Evolutionary conservation across 1,284 basidiomycete genomes (phyloP).

Genomic region (Peniophora sp.): DNA sequence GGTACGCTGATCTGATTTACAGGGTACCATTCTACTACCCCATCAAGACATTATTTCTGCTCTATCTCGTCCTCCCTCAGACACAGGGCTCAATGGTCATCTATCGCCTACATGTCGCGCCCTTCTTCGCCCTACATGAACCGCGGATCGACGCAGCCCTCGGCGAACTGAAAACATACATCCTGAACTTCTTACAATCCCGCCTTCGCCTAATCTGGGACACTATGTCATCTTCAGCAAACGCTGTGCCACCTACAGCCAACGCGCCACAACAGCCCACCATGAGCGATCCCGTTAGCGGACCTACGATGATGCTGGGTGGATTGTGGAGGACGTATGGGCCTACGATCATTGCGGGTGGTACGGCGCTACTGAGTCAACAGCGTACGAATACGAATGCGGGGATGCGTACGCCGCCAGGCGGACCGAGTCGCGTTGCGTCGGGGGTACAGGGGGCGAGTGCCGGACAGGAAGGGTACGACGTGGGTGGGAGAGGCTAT

Average conservation of each 20-base stretch:
- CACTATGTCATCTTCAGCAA: conserved; percentile 33
- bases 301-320: conserved; percentile 53
- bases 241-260: conserved; percentile 14
- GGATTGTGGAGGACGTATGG: conserved; percentile 71
- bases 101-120: conserved; percentile 69
- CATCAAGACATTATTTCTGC: conserved; percentile 76
- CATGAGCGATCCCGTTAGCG: conserved; percentile 47
- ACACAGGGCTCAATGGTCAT: conserved; percentile 78
- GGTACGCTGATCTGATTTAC: conserved; percentile 1
- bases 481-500: conserved; percentile 28
- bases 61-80: conserved; percentile 88
- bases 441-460: conserved; percentile 47
- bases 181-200: conserved; percentile 60
- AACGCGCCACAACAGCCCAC: conserved; percentile 36
- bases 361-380: conserved; percentile 50
- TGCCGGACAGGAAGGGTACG: conserved; percentile 16
- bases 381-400: background rate
- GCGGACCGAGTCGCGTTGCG: conserved; percentile 10
- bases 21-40: conserved; percentile 88
- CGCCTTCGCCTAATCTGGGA: conserved; percentile 57
- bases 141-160: conserved; percentile 73
- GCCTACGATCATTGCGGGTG: conserved; percentile 59
- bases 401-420: conserved; percentile 14
- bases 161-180: conserved; percentile 48
- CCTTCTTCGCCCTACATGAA: conserved; percentile 75